Evolutionary conservation across 345 rosid genomes (phyloP).

Genomic region (Trapa incisa): DNA sequence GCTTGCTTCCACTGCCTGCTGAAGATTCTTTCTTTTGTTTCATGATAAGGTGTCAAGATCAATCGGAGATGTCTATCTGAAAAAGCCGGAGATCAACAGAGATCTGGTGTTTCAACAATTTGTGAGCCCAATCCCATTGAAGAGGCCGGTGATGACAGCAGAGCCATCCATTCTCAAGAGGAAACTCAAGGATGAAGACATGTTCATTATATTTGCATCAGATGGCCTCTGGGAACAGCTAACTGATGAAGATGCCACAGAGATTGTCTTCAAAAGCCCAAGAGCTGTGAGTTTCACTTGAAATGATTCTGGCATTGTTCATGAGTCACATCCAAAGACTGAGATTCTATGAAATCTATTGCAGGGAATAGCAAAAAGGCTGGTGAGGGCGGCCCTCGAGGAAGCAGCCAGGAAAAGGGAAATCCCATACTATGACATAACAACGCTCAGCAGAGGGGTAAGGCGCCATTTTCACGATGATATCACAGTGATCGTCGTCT

Average conservation of each 20-base stretch:
- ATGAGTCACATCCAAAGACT: not conserved
- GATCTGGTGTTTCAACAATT: slow-evolving; percentile 27
- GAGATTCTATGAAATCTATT: not conserved
- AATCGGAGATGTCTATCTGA: slow-evolving; percentile 89
- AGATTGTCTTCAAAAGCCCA: slow-evolving; percentile 71
- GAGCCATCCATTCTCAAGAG: slow-evolving; percentile 74
- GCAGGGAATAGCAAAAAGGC: slow-evolving; percentile 58
- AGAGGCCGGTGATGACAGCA: slow-evolving; percentile 72
- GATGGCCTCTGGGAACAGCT: slow-evolving; percentile 99
- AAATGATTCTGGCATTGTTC: not conserved
- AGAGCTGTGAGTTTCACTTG: slow-evolving; percentile 55
- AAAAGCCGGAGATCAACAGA: slow-evolving; percentile 78
- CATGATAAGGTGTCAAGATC: slow-evolving; percentile 79
- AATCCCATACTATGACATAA: slow-evolving; percentile 49
- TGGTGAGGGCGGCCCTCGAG: slow-evolving; percentile 54
- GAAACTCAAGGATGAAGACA: slow-evolving; percentile 24
- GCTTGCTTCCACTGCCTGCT: not conserved
- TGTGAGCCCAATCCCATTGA: slow-evolving; percentile 62
- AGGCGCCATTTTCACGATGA: slow-evolving; percentile 75
- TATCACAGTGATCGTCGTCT: slow-evolving; percentile 57
- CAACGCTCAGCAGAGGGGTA: slow-evolving; percentile 42
- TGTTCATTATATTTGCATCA: slow-evolving; percentile 68
- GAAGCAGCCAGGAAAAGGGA: slow-evolving; percentile 70
- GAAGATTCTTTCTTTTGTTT: not conserved
- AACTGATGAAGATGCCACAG: slow-evolving; percentile 74